Base-by-base conservation (phyloP, 805 yeast species). In the Metschnikowia aberdeeniae region DNA sequence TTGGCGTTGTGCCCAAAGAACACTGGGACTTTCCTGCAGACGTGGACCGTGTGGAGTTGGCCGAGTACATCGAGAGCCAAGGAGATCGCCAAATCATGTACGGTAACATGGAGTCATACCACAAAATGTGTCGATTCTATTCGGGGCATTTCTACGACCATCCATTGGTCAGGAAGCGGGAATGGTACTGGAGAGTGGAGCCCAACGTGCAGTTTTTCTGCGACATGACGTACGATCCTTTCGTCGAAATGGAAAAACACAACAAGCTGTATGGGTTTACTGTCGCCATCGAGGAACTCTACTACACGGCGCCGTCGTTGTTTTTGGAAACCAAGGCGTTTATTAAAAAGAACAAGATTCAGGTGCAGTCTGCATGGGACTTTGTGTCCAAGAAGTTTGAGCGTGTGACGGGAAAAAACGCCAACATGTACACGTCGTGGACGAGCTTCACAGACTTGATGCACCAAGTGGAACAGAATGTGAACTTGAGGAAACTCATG, bases 181-280 rank as follows among this genome's bases (percentile, higher is more conserved):
- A 89, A 50, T 92, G 96, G 95, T 92, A 89, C 66, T 90, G 97
- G 97, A 75, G 98, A 45, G 89, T 93, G 10, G 99, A 93, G 63
- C 98, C 98, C 3, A 85, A 85, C 52, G 93, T 92, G 34, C 83
- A 86, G 53, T 89, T 88, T 60, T 89, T 75, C 61, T 92, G 99
- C 66, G 97, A 92, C 62, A 64, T 89, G 44, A 84, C 96, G 0
- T 89, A 90, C 65, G 98, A 92, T 65, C 96, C 97, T 11, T 93
- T 92, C 59, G 54, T 75, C 12, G 88, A 85, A 56, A 89, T 92
- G 97, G 77, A 77, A 41, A 71, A 69, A 40, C 58, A 61, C 47
- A 77, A 79, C 36, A 90, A 90, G 64, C 78, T 76, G 54, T 90
- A 90, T 59, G 98, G 96, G 0, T 93, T 87, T 63, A 88, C 88